These are phyloP conservation scores for Pseudonitzschia pungens DNA, from an alignment of 108 stramenopile species.

Conservation along the genomic window DNA sequence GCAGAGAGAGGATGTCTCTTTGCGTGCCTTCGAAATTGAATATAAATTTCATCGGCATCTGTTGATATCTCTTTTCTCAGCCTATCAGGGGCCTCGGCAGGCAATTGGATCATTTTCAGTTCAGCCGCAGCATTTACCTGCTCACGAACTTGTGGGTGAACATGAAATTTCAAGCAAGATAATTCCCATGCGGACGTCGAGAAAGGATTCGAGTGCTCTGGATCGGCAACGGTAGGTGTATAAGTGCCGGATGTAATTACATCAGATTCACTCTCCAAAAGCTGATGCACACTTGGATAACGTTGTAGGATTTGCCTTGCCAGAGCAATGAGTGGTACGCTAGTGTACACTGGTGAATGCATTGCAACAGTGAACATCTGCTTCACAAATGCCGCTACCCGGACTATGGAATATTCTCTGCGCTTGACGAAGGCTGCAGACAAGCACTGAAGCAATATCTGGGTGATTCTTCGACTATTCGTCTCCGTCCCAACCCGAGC, in stretches of 20 bases:
- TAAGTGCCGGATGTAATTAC: conserved; percentile 75
- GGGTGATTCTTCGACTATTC: conserved; percentile 37
- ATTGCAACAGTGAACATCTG: conserved; percentile 67
- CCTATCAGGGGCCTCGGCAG: conserved; percentile 63
- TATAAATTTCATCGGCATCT: conserved; percentile 56
- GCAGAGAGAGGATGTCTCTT: conserved; percentile 66
- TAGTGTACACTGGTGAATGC: conserved; percentile 62
- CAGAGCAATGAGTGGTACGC: conserved; percentile 72
- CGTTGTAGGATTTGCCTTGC: conserved; percentile 70
- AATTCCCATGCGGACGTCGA: conserved; percentile 85
- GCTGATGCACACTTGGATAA: conserved; percentile 59
- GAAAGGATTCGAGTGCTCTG: conserved; percentile 81
- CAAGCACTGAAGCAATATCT: conserved; percentile 62
- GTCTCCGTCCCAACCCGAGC: conserved; percentile 43
- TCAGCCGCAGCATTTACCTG: conserved; percentile 60
- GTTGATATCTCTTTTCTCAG: conserved; percentile 39
- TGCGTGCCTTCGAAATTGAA: conserved; percentile 38
- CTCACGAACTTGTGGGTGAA: conserved; percentile 52
- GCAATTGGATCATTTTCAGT: conserved; percentile 60
- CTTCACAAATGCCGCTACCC: conserved; percentile 80
- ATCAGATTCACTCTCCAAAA: conserved; percentile 87
- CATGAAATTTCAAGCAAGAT: conserved; percentile 62
- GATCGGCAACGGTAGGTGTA: conserved; percentile 68
- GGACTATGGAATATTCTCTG: conserved; percentile 67
- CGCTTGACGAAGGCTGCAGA: conserved; percentile 76